Conservation (phyloP, 495 filamentous ascomycete genomes). For the Tricharina praecox region DNA sequence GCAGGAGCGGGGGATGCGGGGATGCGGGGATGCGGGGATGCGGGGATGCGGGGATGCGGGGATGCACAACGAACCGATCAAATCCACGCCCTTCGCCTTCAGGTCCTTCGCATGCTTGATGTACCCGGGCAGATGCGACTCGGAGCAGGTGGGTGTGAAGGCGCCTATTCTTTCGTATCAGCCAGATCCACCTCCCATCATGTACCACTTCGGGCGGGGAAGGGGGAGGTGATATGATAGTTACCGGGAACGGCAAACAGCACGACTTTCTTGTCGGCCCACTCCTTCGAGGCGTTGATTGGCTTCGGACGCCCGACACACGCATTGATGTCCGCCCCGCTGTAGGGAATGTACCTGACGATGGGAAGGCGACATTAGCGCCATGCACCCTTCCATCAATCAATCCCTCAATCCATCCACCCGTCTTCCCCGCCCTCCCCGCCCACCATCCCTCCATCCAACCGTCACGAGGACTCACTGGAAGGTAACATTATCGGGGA, state of each 20-base stretch:
- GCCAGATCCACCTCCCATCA: no score
- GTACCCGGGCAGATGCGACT: slow-evolving; percentile 73
- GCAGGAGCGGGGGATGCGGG: not conserved
- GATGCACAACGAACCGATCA: slow-evolving; percentile 33
- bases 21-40: no score
- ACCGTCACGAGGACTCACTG: slow-evolving; percentile 33
- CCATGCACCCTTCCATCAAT: no score
- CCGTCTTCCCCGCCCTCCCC: slow-evolving; percentile 1
- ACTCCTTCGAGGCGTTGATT: slow-evolving; percentile 76
- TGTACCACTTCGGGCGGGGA: no score
- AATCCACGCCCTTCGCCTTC: slow-evolving; percentile 70
- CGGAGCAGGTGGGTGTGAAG: slow-evolving; percentile 89
- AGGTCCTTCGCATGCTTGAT: slow-evolving; percentile 54
- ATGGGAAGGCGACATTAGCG: no score
- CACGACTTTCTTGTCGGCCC: slow-evolving; percentile 74
- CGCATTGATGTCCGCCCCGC: slow-evolving; percentile 39
- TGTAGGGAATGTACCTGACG: slow-evolving; percentile 53
- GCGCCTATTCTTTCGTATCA: no score
- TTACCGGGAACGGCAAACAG: slow-evolving; percentile 71
- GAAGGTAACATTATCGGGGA: slow-evolving; percentile 66
- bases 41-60: no score
- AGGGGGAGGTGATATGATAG: no score
- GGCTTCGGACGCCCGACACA: slow-evolving; percentile 61
- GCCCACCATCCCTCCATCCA: not conserved
- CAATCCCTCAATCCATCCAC: no score